These are phyloP conservation scores for Platanus orientalis DNA, from an alignment of 164 flowering plant species.

Conservation along the genomic window DNA sequence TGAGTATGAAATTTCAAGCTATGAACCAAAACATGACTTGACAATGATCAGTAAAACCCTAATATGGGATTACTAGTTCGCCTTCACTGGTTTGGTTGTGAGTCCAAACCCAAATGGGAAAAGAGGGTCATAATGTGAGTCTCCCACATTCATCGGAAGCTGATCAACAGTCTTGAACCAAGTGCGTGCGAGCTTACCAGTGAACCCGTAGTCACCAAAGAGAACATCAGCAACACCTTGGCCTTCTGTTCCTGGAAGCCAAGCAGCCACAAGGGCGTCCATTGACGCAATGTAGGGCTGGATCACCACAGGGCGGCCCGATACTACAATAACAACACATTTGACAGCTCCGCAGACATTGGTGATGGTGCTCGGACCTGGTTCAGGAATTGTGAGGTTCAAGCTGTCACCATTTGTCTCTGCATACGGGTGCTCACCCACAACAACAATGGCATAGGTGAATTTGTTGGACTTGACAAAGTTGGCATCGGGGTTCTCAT, in stretches of 20 bases:
- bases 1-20: too few species aligned
- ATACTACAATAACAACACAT: conserved; percentile 35
- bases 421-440: conserved; percentile 45
- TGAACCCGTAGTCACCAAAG: conserved; percentile 42
- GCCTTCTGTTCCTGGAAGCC: conserved; percentile 58
- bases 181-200: conserved; percentile 38
- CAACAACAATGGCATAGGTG: conserved; percentile 42
- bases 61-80: too few species aligned
- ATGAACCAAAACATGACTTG: too few species aligned
- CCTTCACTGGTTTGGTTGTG: conserved; percentile 19
- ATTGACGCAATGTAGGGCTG: conserved; percentile 31
- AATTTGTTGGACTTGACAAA: conserved; percentile 31
- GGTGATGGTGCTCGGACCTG: conserved; percentile 29
- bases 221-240: conserved; percentile 46
- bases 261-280: conserved; percentile 47
- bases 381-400: conserved; percentile 32
- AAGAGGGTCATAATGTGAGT: conserved; percentile 37
- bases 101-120: conserved; percentile 38
- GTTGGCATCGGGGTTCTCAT: conserved; percentile 31
- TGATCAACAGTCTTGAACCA: conserved; percentile 48
- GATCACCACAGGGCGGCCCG: conserved; percentile 45
- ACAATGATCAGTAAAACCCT: too few species aligned
- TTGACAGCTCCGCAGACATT: conserved; percentile 34
- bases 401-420: conserved; percentile 35
- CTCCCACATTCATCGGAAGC: conserved; percentile 41